Evolutionary conservation across 2,329 filamentous ascomycete genomes (phyloP).

Genomic region (Zymoseptoria brevis): DNA sequence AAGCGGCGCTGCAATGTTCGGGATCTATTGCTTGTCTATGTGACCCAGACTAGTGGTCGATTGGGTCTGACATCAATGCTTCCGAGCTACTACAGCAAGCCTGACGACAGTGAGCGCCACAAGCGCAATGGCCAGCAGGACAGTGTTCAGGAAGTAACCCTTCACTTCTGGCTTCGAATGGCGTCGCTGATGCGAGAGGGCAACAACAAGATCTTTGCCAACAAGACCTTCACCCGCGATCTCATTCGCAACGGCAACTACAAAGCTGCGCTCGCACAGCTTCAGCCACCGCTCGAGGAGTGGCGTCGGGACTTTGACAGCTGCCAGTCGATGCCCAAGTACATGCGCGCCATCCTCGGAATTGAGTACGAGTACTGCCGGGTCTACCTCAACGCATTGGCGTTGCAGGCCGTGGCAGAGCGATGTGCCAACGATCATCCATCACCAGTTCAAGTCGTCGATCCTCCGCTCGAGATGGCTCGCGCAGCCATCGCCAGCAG

Average conservation of each 20-base stretch:
- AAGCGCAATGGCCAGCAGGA: slow-evolving; percentile 23
- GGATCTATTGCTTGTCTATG: slow-evolving; percentile 78
- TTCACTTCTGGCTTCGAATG: slow-evolving; percentile 88
- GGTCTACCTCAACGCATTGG: slow-evolving; percentile 89
- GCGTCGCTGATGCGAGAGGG: slow-evolving; percentile 86
- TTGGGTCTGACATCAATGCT: slow-evolving; percentile 93
- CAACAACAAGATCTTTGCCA: slow-evolving; percentile 81
- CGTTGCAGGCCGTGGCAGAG: slow-evolving; percentile 89
- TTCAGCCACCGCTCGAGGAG: slow-evolving; percentile 66
- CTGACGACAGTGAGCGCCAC: slow-evolving; percentile 28
- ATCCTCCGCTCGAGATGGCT: slow-evolving; percentile 24
- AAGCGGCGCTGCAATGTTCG: slow-evolving; percentile 75
- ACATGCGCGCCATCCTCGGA: slow-evolving; percentile 66
- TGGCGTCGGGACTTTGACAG: slow-evolving; percentile 79
- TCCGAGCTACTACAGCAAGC: slow-evolving; percentile 43
- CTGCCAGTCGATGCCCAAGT: slow-evolving; percentile 45
- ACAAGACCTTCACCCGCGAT: slow-evolving; percentile 76
- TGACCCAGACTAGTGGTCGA: slow-evolving; percentile 86
- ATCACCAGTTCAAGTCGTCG: slow-evolving; percentile 22
- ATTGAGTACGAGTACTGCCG: slow-evolving; percentile 96
- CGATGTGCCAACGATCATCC: slow-evolving; percentile 71
- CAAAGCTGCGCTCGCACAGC: slow-evolving; percentile 68
- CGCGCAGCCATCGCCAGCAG: slow-evolving; percentile 23
- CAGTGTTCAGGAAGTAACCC: slow-evolving; percentile 46
- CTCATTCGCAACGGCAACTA: slow-evolving; percentile 84